Conservation (phyloP, 805 yeast genomes). For the Ogataea ganodermae region DNA sequence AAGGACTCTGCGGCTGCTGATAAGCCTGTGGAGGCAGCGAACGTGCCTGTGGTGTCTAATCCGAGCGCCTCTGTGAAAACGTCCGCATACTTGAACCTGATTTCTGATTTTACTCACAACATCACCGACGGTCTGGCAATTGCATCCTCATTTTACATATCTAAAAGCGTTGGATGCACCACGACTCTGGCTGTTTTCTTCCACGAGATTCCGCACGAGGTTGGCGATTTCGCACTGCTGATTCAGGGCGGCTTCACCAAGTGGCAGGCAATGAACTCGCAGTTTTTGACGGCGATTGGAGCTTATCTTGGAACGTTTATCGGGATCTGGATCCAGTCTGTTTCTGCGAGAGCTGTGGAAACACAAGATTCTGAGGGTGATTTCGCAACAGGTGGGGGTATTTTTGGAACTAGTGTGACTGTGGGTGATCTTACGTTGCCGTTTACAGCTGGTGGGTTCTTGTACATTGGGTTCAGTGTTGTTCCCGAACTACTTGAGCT, state of each 20-base stretch:
- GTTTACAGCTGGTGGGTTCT: conserved; percentile 74
- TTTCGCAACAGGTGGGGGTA: conserved; percentile 13
- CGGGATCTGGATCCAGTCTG: conserved; percentile 58
- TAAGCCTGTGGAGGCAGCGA: conserved; percentile 17
- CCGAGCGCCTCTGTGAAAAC: conserved; percentile 44
- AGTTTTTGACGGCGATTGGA: conserved; percentile 64
- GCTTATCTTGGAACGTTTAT: conserved; percentile 65
- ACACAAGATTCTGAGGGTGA: background rate
- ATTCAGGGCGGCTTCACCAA: conserved; percentile 69
- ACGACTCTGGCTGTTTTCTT: conserved; percentile 71
- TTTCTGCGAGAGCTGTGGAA: conserved; percentile 14
- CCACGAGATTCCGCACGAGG: conserved; percentile 81
- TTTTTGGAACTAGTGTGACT: conserved; percentile 52
- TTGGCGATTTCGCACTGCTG: conserved; percentile 76
- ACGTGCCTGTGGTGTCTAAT: conserved; percentile 32
- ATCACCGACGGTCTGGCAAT: conserved; percentile 78
- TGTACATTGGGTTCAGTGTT: conserved; percentile 76
- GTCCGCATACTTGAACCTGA: conserved; percentile 64
- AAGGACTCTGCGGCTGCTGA: conserved; percentile 26
- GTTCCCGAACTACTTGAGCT: conserved; percentile 67
- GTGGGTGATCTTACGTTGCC: conserved; percentile 60
- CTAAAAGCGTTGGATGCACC: conserved; percentile 61
- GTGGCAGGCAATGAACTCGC: conserved; percentile 66
- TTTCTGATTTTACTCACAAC: conserved; percentile 74
- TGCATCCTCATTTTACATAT: conserved; percentile 66